Conservation (phyloP, 768 basidiomycete species). For the Chalciporus chontae region DNA sequence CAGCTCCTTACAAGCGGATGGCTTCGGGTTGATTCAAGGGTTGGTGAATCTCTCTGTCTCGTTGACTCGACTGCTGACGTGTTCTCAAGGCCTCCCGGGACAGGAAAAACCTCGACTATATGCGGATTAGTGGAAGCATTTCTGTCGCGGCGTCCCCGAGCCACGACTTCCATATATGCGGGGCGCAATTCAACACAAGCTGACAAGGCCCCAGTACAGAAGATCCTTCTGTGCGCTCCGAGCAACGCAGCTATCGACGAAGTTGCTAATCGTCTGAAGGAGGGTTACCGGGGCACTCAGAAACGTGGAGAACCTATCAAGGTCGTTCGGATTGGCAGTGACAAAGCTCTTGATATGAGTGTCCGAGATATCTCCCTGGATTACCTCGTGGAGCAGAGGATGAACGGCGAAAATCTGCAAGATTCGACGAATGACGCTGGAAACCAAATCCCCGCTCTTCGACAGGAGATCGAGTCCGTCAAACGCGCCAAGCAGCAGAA, state of each 20-base stretch:
- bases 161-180: conserved; percentile 48
- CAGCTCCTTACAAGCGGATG: conserved; percentile 63
- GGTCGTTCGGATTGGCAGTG: conserved; percentile 87
- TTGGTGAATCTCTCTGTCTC: conserved; percentile 33
- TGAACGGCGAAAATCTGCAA: conserved; percentile 42
- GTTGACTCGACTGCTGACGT: not conserved
- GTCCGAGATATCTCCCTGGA: conserved; percentile 88
- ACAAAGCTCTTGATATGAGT: conserved; percentile 67
- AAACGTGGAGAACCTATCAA: conserved; percentile 58
- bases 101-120: conserved; percentile 98
- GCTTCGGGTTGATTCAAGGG: conserved; percentile 96
- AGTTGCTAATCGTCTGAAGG: conserved; percentile 82
- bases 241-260: conserved; percentile 99
- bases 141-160: conserved; percentile 53
- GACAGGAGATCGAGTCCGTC: conserved; percentile 66
- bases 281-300: conserved; percentile 60
- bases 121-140: conserved; percentile 89
- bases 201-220: conserved; percentile 51
- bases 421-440: conserved; percentile 48
- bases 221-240: conserved; percentile 90
- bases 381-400: conserved; percentile 74
- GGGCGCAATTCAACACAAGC: conserved; percentile 39
- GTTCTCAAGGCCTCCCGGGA: conserved; percentile 81
- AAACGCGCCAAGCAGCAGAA: conserved; percentile 59
- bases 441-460: conserved; percentile 55